Evolutionary conservation across 352 stramenopile species (phyloP), one percentile per base, ranked within the genome.

Genomic region (Phytopythium mirpurense): DNA sequence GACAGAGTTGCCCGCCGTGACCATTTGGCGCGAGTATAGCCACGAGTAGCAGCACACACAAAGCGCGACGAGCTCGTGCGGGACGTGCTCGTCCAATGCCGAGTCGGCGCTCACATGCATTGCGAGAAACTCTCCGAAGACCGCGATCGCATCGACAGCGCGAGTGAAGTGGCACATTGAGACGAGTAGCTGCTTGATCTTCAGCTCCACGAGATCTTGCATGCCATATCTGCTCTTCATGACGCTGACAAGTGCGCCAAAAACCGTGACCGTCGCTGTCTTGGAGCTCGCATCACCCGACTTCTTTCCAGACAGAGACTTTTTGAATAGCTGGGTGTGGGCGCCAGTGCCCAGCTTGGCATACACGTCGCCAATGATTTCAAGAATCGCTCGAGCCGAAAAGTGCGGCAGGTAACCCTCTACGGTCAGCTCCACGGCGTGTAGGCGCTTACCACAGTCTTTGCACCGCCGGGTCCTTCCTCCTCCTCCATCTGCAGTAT

Each of bases 81-180:
- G 72, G 11, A 74, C 60, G 21, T 65, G 64, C 10, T 74, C 62
- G 15, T 79, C 69, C 11, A 55, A 38, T 11, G 26, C 32, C 10
- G 46, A 32, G 16, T 64, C 21, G 14, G 59, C 48, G 1, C 46
- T 46, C 0, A 56, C 58, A 54, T 86, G 83, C 23, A 86, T 60
- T 1, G 59, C 75, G 1, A 90, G 41, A n/a, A 90, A 56, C 34
- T 88, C 80, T 15, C 73, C 72, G 56, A 88, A 90, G 8, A 90
- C 80, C 0, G 75, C 78, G 10, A 88, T 51, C 11, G 69, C 75
- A 24, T 90, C 80, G 15, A 75, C 67, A 8, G 81, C 52, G 4
- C 55, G 66, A 2, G 87, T 47, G 23, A 62, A 80, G 32, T 86
- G 69, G 10, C 67, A 82, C 60, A 81, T 75, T 2, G 77, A 86